Conservation (phyloP, 192 early-diverging fungal species). For the Podila epicladia region DNA sequence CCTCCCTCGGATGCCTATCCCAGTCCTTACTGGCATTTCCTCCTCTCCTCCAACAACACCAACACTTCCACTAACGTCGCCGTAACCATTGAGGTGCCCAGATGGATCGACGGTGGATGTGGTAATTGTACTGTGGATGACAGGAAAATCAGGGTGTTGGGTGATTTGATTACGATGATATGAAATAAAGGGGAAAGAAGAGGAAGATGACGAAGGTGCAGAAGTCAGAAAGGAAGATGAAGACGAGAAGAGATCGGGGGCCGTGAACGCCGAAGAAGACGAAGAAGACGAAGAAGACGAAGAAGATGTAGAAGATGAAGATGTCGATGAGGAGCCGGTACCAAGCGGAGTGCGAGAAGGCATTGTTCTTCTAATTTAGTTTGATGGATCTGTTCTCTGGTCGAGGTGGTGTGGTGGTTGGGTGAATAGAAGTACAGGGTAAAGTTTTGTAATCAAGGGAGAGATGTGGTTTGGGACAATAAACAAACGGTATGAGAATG, state of each 20-base stretch:
- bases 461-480: too few species aligned
- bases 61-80: too few species aligned
- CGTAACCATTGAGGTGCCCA: too few species aligned
- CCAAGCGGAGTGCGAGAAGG: background rate
- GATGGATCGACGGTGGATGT: background rate
- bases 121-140: background rate
- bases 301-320: background rate
- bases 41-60: too few species aligned
- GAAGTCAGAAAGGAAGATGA: background rate
- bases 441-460: too few species aligned
- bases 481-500: too few species aligned
- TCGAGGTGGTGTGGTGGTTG: background rate
- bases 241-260: background rate
- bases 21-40: too few species aligned
- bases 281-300: background rate
- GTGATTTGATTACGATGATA: background rate
- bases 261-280: background rate
- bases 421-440: background rate
- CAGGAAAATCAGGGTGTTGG: background rate
- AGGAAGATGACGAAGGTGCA: background rate
- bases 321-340: background rate
- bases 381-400: background rate
- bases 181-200: constrained; percentile 1
- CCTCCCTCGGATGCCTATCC: background rate
- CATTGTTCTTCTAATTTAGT: background rate